Conservation (phyloP, 495 filamentous ascomycete species). For the Penicillium ochrochloron region DNA sequence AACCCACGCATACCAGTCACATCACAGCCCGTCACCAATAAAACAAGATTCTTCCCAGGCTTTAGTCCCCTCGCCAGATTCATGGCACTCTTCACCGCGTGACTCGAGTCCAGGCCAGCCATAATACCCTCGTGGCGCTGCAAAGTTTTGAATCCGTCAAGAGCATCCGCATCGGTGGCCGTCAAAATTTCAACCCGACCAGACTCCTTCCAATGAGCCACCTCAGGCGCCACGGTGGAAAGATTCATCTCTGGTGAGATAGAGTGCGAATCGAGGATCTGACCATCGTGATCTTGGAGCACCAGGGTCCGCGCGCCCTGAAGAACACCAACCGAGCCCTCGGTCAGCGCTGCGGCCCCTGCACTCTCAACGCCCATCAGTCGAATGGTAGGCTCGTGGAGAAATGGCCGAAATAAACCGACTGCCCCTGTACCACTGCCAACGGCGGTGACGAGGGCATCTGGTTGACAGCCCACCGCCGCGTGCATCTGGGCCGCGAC, state of each 20-base stretch:
- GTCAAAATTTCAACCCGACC: slow-evolving; percentile 37
- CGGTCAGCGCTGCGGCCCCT: slow-evolving; percentile 31
- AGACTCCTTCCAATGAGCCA: slow-evolving; percentile 40
- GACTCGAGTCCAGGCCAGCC: slow-evolving; percentile 39
- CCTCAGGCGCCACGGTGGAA: slow-evolving; percentile 38
- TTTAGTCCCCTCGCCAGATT: slow-evolving; percentile 36
- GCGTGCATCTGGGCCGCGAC: slow-evolving; percentile 34
- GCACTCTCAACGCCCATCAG: slow-evolving; percentile 37
- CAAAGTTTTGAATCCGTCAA: slow-evolving; percentile 38
- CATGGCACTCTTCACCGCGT: slow-evolving; percentile 35
- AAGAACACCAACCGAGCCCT: slow-evolving; percentile 38
- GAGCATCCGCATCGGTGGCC: slow-evolving; percentile 39
- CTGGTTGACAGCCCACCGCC: slow-evolving; percentile 28
- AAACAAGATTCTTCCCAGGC: slow-evolving; percentile 38
- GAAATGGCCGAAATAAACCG: slow-evolving; percentile 39
- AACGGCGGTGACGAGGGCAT: slow-evolving; percentile 37
- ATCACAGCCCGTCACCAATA: slow-evolving; percentile 42
- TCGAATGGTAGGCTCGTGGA: slow-evolving; percentile 22
- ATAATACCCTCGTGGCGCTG: slow-evolving; percentile 37
- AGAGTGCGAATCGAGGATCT: slow-evolving; percentile 37
- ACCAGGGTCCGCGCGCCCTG: slow-evolving; percentile 39
- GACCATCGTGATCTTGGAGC: slow-evolving; percentile 39
- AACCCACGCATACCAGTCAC: slow-evolving; percentile 19
- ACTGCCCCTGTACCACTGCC: slow-evolving; percentile 37
- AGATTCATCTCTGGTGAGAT: slow-evolving; percentile 43